Conservation (phyloP, 805 yeast species). For the Yarrowia sp. region DNA sequence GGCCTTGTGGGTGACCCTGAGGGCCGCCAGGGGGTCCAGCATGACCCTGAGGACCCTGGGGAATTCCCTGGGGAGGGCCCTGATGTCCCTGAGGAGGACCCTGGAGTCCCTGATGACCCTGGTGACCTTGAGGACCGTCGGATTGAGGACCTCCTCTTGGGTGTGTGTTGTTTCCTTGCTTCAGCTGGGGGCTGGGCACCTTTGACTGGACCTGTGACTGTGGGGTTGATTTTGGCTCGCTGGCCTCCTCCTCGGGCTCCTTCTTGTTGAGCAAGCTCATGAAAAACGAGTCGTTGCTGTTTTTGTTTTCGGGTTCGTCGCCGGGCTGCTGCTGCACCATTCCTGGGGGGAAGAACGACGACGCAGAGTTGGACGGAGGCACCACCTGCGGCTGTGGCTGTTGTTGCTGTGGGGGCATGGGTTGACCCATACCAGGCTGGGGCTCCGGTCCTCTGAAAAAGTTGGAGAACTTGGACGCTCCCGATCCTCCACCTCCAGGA, state of each 20-base stretch:
- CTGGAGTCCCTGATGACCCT: not conserved
- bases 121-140: not conserved
- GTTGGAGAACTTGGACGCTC: constrained; percentile 26
- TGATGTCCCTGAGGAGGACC: constrained; percentile 1
- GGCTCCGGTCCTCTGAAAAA: constrained; percentile 26
- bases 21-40: not conserved
- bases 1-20: constrained; percentile 6
- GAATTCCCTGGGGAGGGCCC: not conserved
- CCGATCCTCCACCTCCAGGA: not conserved
- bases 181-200: constrained; percentile 1
- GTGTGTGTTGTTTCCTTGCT: constrained; percentile 1
- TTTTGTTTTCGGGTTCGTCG: constrained; percentile 20
- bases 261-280: constrained; percentile 24
- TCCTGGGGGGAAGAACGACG: constrained; percentile 4
- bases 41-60: not conserved
- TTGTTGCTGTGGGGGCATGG: constrained; percentile 16
- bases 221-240: not conserved
- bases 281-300: constrained; percentile 27
- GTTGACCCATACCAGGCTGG: not conserved
- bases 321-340: constrained; percentile 9
- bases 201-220: constrained; percentile 3
- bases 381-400: constrained; percentile 5
- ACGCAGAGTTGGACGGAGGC: not conserved
- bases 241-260: constrained; percentile 1
- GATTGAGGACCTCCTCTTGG: not conserved